Evolutionary conservation across 2,329 filamentous ascomycete genomes (phyloP), one percentile per base, ranked within the genome.

Genomic region (Podosphaera aphanis): DNA sequence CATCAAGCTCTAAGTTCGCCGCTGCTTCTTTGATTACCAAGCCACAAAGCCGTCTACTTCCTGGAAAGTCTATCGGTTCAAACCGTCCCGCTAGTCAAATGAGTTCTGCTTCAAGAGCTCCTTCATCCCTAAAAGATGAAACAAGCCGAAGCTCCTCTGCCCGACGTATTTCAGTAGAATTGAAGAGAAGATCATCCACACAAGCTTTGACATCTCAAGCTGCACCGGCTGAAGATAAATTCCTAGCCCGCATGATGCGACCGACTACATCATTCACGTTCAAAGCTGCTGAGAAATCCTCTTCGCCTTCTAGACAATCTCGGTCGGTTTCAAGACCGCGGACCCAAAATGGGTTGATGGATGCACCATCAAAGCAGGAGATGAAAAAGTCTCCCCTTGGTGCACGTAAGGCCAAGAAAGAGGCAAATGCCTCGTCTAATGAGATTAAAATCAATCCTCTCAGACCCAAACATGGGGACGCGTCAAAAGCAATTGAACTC

Each of bases 161-260:
- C 1, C 70, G 66, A 2, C 72, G 73, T 6, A 70, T 73, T 23
- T 38, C 51, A 1, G 47, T 38, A 6, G 39, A 47, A 29, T 33
- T 56, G 18, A 56, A 54, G 2, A 77, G 73, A 60, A 75, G 71
- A 51, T 48, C 64, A 8, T 61, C 64, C 2, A 70, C 68, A 56
- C 66, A 68, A 48, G 68, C 69, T 44, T 50, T 66, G 5, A 59
- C 64, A 1, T 69, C 68, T 53, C 65, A 67, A 49, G 64, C 70
- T 21, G 66, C 65, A 41, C 69, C 70, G 16, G 66, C 79, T 1
- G 77, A 83, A 51, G 77, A 82, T 51, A 62, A 74, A 13, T 86
- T 86, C 61, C 63, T 86, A 21, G 79, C 79, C n/a, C 73, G 81
- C 45, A 84, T 86, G 80, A 85, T 79, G 74, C 68, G 80, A 36